These are phyloP conservation scores for Triadica sebifera DNA, from an alignment of 345 rosid genomes.

Conservation along the genomic window DNA sequence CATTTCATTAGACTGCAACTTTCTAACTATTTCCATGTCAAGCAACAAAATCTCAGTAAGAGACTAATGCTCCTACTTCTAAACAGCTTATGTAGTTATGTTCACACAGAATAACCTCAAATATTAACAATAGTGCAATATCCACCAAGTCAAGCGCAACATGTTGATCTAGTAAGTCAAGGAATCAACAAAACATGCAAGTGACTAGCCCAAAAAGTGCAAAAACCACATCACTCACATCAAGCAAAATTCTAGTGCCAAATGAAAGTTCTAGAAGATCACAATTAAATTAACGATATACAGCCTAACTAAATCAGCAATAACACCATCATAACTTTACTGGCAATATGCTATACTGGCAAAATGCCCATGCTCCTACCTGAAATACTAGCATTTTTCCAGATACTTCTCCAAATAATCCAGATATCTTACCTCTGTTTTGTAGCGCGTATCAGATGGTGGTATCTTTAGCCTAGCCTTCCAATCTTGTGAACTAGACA, in stretches of 20 bases:
- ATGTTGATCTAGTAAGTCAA: not conserved
- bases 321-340: not conserved
- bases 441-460: constrained; percentile 72
- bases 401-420: not conserved
- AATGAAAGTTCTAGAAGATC: not conserved
- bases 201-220: not conserved
- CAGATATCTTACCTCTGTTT: constrained; percentile 64
- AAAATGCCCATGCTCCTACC: not conserved
- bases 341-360: not conserved
- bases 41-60: not conserved
- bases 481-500: constrained; percentile 78
- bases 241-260: not conserved
- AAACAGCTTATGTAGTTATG: not conserved
- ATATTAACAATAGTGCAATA: not conserved
- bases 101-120: not conserved
- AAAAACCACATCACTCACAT: not conserved
- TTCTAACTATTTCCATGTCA: not conserved
- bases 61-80: not conserved
- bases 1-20: not conserved
- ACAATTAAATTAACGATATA: not conserved
- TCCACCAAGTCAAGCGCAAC: not conserved
- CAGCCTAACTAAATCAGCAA: not conserved
- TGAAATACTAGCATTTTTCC: not conserved
- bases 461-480: constrained; percentile 74
- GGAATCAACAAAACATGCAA: not conserved